Evolutionary conservation across 2,329 filamentous ascomycete genomes (phyloP).

Genomic region (Cladophialophora exuberans): DNA sequence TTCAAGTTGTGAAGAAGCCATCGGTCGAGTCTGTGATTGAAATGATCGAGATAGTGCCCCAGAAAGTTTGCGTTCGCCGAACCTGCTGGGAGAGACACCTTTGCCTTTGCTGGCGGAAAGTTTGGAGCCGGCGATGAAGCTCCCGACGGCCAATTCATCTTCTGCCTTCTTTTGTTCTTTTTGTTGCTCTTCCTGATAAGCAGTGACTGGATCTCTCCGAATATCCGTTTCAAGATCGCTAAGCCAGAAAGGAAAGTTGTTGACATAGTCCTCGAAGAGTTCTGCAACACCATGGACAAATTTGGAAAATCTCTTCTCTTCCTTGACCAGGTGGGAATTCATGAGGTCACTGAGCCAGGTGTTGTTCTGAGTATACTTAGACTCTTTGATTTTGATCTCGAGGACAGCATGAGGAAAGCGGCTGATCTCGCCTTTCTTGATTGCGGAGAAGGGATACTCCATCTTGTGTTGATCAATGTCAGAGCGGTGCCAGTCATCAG

Average conservation of each 20-base stretch:
- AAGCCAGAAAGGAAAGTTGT: constrained; percentile 95
- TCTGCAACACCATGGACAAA: constrained; percentile 92
- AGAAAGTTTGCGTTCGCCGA: constrained; percentile 26
- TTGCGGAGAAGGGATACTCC: constrained; percentile 82
- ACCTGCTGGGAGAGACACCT: constrained; percentile 26
- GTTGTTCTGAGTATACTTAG: constrained; percentile 66
- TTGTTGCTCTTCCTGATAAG: constrained; percentile 90
- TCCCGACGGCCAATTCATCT: constrained; percentile 87
- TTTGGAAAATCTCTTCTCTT: constrained; percentile 89
- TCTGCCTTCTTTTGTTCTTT: constrained; percentile 78
- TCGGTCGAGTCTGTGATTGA: constrained; percentile 20
- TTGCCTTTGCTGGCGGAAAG: constrained; percentile 29
- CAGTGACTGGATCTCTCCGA: constrained; percentile 84
- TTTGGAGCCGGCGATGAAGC: constrained; percentile 67
- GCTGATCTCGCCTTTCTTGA: constrained; percentile 88
- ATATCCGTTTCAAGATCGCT: constrained; percentile 91
- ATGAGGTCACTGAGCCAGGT: constrained; percentile 92
- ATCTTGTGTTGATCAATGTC: constrained; percentile 85
- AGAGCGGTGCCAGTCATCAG: constrained; percentile 83
- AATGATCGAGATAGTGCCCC: constrained; percentile 34
- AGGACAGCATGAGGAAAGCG: constrained; percentile 89
- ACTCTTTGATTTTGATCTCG: constrained; percentile 85
- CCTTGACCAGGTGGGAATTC: constrained; percentile 87
- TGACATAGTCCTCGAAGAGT: constrained; percentile 94
- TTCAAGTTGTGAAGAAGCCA: constrained; percentile 22